These are phyloP conservation scores for Didymella arachidicola DNA, from an alignment of 2,329 filamentous ascomycete genomes.

Conservation along the genomic window DNA sequence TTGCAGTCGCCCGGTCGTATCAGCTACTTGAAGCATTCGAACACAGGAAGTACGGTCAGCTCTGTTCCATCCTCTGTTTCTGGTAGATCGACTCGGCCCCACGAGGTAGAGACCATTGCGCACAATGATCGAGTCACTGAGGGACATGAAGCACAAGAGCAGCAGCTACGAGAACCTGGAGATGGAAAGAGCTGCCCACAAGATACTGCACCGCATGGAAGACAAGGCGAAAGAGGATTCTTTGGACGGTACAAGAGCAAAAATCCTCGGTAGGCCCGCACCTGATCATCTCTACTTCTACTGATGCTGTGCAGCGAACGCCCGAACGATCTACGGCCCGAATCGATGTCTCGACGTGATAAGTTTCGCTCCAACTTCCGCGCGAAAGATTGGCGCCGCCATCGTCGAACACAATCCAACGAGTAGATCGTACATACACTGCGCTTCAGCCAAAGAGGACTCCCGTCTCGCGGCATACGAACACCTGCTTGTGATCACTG, in stretches of 20 bases:
- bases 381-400: constrained; percentile 45
- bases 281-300: too few species aligned
- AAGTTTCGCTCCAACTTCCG: constrained; percentile 45
- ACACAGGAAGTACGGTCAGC: constrained; percentile 21
- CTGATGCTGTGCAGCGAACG: constrained; percentile 37
- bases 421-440: constrained; percentile 48
- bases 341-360: constrained; percentile 48
- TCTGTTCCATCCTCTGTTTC: constrained; percentile 21
- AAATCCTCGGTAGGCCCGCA: constrained; percentile 38
- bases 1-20: constrained; percentile 5
- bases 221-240: constrained; percentile 46
- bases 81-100: constrained; percentile 19
- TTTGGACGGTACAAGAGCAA: constrained; percentile 44
- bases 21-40: constrained; percentile 12
- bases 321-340: constrained; percentile 46
- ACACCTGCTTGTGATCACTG: constrained; percentile 48
- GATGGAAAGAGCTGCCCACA: constrained; percentile 41
- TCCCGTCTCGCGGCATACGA: constrained; percentile 43
- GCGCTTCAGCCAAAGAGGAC: constrained; percentile 43
- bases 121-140: constrained; percentile 46
- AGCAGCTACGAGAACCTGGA: constrained; percentile 40
- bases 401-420: constrained; percentile 49
- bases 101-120: constrained; percentile 20
- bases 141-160: constrained; percentile 47
- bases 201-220: constrained; percentile 47